A percentile compares a stretch with the other conserved stretches of the same genome.
phyloP scores from a whole-genome alignment of 768 basidiomycete genomes.

The Mycena haematopus region DNA sequence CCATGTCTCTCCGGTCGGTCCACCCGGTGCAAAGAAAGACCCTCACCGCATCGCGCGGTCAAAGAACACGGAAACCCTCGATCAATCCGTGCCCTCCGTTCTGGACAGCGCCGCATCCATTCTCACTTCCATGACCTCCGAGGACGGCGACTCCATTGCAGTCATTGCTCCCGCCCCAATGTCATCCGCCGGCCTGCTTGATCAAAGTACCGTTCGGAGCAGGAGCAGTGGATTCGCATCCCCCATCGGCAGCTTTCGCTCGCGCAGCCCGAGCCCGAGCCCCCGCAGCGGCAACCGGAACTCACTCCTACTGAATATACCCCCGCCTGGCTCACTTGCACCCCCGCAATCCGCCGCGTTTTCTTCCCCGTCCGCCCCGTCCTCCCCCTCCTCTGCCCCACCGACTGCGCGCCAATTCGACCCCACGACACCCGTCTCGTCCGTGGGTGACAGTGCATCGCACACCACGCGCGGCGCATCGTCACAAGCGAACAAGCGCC shows the following conservation, averaged over 20 bases:
- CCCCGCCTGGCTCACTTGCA: conserved; percentile 39
- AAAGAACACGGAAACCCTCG: conserved; percentile 75
- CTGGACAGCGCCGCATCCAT: conserved; percentile 84
- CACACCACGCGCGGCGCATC: conserved; percentile 15
- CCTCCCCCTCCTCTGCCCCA: conserved; percentile 27
- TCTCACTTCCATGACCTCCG: conserved; percentile 53
- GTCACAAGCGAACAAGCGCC: conserved; percentile 60
- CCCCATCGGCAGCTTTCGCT: conserved; percentile 72
- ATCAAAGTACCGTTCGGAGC: conserved; percentile 29
- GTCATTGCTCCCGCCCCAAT: conserved; percentile 59
- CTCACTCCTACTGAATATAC: conserved; percentile 58
- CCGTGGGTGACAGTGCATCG: not conserved
- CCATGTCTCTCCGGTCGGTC: conserved; percentile 46
- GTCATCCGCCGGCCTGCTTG: conserved; percentile 23
- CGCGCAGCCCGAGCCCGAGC: conserved; percentile 70
- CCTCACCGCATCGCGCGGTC: conserved; percentile 79
- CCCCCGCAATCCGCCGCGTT: conserved; percentile 28
- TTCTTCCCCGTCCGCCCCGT: conserved; percentile 25
- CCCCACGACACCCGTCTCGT: conserved; percentile 22
- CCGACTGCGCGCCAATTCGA: conserved; percentile 24
- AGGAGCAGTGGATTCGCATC: conserved; percentile 65
- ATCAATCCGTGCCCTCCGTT: conserved; percentile 84
- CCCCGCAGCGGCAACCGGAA: conserved; percentile 44
- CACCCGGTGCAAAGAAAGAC: conserved; percentile 42
- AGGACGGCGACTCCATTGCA: conserved; percentile 62